A percentile compares a stretch with the other conserved stretches of the same genome.
phyloP scores from a whole-genome alignment of 2,329 filamentous ascomycete genomes.

The Cytospora mali region DNA sequence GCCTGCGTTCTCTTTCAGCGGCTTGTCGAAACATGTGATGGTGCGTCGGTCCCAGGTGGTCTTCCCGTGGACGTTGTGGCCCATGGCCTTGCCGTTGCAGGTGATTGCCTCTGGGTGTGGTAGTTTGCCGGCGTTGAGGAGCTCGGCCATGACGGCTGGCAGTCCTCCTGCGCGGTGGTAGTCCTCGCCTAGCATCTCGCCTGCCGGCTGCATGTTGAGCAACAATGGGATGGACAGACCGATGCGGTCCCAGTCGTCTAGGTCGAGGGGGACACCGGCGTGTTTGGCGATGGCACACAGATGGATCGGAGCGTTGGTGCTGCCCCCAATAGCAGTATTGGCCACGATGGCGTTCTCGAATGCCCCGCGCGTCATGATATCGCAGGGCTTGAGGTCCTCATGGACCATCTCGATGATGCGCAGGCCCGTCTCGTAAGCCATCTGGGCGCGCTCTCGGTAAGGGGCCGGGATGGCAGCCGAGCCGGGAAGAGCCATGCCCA shows the following conservation, averaged over 20 bases:
- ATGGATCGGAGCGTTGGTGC: slow-evolving; percentile 60
- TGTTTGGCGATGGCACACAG: slow-evolving; percentile 58
- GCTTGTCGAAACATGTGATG: slow-evolving; percentile 48
- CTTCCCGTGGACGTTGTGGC: slow-evolving; percentile 46
- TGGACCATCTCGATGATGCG: slow-evolving; percentile 55
- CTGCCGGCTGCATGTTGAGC: slow-evolving; percentile 57
- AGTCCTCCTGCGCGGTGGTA: slow-evolving; percentile 27
- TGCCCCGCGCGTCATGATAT: slow-evolving; percentile 56
- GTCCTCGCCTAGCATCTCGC: slow-evolving; percentile 43
- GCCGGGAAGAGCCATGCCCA: slow-evolving; percentile 55
- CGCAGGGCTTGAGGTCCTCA: slow-evolving; percentile 51
- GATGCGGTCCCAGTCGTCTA: slow-evolving; percentile 57
- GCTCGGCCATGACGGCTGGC: slow-evolving; percentile 53
- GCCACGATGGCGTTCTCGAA: slow-evolving; percentile 60
- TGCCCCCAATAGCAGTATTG: slow-evolving; percentile 59
- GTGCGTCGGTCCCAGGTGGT: slow-evolving; percentile 53
- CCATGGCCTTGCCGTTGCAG: slow-evolving; percentile 49
- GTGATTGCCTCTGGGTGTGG: slow-evolving; percentile 40
- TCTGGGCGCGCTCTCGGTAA: slow-evolving; percentile 51
- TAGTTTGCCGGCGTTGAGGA: slow-evolving; percentile 46
- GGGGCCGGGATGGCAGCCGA: slow-evolving; percentile 54
- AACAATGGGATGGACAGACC: slow-evolving; percentile 54
- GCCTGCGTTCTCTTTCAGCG: slow-evolving; percentile 52
- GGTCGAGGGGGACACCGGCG: slow-evolving; percentile 50
- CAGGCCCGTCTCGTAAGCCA: slow-evolving; percentile 50